These are phyloP conservation scores for Dendrobium chrysotoxum DNA, from an alignment of 106 monocot species.

Conservation along the genomic window DNA sequence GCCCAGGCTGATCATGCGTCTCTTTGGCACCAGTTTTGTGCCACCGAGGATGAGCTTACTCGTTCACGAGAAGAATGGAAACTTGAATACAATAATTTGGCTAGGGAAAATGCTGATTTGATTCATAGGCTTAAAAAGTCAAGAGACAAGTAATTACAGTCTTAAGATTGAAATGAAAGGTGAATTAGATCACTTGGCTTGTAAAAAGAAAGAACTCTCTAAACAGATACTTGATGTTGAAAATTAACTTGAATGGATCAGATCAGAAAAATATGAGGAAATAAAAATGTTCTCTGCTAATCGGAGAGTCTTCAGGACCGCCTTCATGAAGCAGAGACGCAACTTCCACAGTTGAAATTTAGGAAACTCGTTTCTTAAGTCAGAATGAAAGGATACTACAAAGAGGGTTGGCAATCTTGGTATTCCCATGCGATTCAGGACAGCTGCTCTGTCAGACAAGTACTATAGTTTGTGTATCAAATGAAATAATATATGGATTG, in stretches of 20 bases:
- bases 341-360: slow-evolving; percentile 71
- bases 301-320: slow-evolving; percentile 71
- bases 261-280: slow-evolving; percentile 92
- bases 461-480: no score
- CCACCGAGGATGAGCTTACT: slow-evolving; percentile 72
- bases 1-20: slow-evolving; percentile 67
- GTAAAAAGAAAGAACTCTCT: slow-evolving; percentile 66
- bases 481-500: no score
- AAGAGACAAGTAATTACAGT: slow-evolving; percentile 41
- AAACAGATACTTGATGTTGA: slow-evolving; percentile 71
- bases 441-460: no score
- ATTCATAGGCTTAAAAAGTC: slow-evolving; percentile 55
- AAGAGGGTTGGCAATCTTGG: no score
- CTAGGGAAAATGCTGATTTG: slow-evolving; percentile 54
- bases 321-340: slow-evolving; percentile 82
- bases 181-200: slow-evolving; percentile 59
- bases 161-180: slow-evolving; percentile 78
- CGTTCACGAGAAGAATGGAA: slow-evolving; percentile 58
- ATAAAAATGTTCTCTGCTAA: slow-evolving; percentile 67
- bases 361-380: slow-evolving; percentile 23
- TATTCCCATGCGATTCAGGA: no score
- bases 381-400: no score
- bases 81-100: slow-evolving; percentile 40
- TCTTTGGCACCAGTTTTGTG: slow-evolving; percentile 75
- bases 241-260: slow-evolving; percentile 93